Conservation (phyloP, 2,329 filamentous ascomycete species). For the Zelopaecilomyces penicillatus region DNA sequence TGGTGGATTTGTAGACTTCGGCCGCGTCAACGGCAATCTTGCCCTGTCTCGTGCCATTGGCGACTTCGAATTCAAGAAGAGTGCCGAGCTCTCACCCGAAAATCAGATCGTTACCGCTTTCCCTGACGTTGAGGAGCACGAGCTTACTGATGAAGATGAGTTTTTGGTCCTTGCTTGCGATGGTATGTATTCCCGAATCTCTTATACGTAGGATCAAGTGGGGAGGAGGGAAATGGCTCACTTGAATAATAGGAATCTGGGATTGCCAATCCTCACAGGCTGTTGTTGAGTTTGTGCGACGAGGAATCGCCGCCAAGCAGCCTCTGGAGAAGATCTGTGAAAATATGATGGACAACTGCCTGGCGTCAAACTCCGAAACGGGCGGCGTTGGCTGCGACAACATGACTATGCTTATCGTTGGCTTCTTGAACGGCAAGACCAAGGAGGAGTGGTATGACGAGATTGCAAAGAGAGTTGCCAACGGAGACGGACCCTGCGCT, state of each 20-base stretch:
- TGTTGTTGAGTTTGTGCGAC: constrained; percentile 91
- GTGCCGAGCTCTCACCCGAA: constrained; percentile 90
- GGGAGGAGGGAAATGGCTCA: neutral
- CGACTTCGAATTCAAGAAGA: constrained; percentile 99
- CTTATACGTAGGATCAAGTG: neutral
- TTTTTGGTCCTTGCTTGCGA: constrained; percentile 91
- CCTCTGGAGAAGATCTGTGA: constrained; percentile 92
- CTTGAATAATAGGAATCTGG: constrained; percentile 71
- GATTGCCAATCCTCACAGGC: constrained; percentile 98
- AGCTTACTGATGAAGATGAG: constrained; percentile 87
- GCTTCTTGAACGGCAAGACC: constrained; percentile 79
- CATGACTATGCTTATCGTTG: constrained; percentile 96
- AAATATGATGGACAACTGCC: constrained; percentile 99
- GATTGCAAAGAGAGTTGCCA: constrained; percentile 86
- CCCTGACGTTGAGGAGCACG: constrained; percentile 87
- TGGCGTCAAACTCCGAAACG: constrained; percentile 95
- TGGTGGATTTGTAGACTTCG: constrained; percentile 96
- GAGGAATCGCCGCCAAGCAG: constrained; percentile 94
- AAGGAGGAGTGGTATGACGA: constrained; percentile 99
- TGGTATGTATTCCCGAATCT: constrained; percentile 46
- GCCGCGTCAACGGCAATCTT: constrained; percentile 95
- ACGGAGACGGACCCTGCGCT: constrained; percentile 95
- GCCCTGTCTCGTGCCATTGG: constrained; percentile 94
- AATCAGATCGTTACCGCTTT: constrained; percentile 97
- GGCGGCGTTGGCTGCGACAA: constrained; percentile 98